These are phyloP conservation scores for Pseudisothecium myosuroides DNA, from an alignment of 225 moss, liverwort and hornwort species.

Conservation along the genomic window DNA sequence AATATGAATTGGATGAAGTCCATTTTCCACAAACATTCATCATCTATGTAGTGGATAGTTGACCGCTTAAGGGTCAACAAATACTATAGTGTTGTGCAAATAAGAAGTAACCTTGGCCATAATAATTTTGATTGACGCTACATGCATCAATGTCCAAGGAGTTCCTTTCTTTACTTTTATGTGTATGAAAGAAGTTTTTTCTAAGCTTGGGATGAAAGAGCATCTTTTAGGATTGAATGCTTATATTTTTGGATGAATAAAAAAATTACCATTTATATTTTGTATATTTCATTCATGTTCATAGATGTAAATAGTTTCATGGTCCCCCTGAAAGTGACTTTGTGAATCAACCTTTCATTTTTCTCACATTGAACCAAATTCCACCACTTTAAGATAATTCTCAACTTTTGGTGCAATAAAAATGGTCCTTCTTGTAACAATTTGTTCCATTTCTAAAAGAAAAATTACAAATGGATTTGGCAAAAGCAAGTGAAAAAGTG, in stretches of 20 bases:
- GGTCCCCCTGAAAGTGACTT: background rate
- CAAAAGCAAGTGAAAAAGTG: background rate
- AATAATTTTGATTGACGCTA: background rate
- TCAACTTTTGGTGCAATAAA: too few relatives aligned
- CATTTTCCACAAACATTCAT: background rate
- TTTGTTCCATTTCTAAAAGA: background rate
- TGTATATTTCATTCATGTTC: background rate
- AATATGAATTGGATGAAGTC: background rate
- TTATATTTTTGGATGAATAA: background rate
- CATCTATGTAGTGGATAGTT: background rate
- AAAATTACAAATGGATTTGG: too few relatives aligned
- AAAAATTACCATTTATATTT: background rate
- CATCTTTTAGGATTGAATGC: background rate
- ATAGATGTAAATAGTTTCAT: background rate
- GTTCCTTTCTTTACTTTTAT: background rate
- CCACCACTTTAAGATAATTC: background rate
- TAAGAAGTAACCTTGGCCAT: background rate
- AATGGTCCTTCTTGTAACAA: background rate
- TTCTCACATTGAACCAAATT: background rate
- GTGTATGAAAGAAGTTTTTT: background rate
- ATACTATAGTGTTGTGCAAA: background rate
- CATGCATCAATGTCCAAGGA: background rate
- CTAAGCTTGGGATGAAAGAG: background rate
- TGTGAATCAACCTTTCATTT: background rate
- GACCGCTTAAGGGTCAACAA: rapidly evolving